These are phyloP conservation scores for Pichia deserticola DNA, from an alignment of 805 yeast species.

Conservation along the genomic window DNA sequence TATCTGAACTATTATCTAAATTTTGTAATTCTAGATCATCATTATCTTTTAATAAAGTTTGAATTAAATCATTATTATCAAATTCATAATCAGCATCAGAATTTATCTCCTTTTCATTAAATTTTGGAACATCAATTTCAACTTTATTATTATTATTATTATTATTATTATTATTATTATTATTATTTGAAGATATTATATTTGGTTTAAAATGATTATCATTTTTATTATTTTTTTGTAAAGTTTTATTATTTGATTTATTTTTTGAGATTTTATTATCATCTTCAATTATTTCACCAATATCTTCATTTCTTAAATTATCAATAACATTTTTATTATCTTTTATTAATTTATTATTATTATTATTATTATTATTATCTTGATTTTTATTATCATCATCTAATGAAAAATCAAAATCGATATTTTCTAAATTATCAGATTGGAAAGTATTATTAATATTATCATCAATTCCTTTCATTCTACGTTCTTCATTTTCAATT, in stretches of 20 bases:
- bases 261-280: neutral
- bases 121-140: conserved; percentile 42
- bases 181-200: conserved; percentile 5
- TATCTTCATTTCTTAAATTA: conserved; percentile 43
- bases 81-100: conserved; percentile 64
- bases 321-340: conserved; percentile 3
- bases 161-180: conserved; percentile 11
- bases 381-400: conserved; percentile 29
- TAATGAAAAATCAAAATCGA: conserved; percentile 15
- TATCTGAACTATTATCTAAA: conserved; percentile 33
- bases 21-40: conserved; percentile 30
- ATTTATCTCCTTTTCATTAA: conserved; percentile 35
- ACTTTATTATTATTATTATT: conserved; percentile 6
- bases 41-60: conserved; percentile 31
- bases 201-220: too few relatives aligned
- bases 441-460: conserved; percentile 16
- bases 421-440: conserved; percentile 18
- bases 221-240: too few relatives aligned
- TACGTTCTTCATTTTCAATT: conserved; percentile 35
- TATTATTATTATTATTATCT: conserved; percentile 23
- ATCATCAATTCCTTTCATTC: conserved; percentile 21
- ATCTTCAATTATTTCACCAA: conserved; percentile 47
- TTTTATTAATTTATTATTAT: conserved; percentile 5
- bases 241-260: neutral
- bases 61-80: conserved; percentile 40